Percentiles rank a stretch among this genome's conserved stretches.
phyloP scores from a whole-genome alignment of 1,139 yeast genomes.

The Geotrichum restrictum region DNA sequence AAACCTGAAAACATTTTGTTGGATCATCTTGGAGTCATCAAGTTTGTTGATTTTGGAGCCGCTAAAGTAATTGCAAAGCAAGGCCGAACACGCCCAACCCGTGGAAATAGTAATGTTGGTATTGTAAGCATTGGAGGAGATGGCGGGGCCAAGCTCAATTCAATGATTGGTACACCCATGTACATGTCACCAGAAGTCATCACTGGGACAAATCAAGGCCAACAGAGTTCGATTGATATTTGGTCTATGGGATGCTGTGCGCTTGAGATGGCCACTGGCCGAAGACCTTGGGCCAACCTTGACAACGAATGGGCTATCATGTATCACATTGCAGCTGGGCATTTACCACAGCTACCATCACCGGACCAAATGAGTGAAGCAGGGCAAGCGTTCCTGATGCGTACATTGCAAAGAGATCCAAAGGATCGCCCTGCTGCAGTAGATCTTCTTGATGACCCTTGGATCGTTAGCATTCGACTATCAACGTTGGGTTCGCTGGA shows the following conservation, averaged over 20 bases:
- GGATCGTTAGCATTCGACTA: constrained; percentile 45
- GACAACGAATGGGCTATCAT: constrained; percentile 98
- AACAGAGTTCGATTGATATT: constrained; percentile 62
- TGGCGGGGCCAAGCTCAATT: constrained; percentile 38
- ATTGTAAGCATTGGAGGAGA: constrained; percentile 11
- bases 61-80: constrained; percentile 87
- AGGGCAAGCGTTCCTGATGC: constrained; percentile 67
- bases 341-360: constrained; percentile 79
- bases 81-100: constrained; percentile 44
- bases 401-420: constrained; percentile 84
- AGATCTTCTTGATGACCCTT: constrained; percentile 82
- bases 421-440: constrained; percentile 74
- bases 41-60: constrained; percentile 96
- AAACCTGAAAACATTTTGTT: constrained; percentile 91
- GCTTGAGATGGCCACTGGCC: constrained; percentile 78
- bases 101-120: constrained; percentile 11
- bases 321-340: constrained; percentile 97
- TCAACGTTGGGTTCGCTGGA: constrained; percentile 17
- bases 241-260: constrained; percentile 91
- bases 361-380: constrained; percentile 69
- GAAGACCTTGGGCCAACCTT: constrained; percentile 61
- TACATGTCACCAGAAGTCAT: constrained; percentile 98
- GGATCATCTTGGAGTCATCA: constrained; percentile 89
- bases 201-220: constrained; percentile 65
- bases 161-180: constrained; percentile 96